Evolutionary conservation across 1,139 yeast species (phyloP).

Genomic region (Kurtzmaniella quercitrusa): DNA sequence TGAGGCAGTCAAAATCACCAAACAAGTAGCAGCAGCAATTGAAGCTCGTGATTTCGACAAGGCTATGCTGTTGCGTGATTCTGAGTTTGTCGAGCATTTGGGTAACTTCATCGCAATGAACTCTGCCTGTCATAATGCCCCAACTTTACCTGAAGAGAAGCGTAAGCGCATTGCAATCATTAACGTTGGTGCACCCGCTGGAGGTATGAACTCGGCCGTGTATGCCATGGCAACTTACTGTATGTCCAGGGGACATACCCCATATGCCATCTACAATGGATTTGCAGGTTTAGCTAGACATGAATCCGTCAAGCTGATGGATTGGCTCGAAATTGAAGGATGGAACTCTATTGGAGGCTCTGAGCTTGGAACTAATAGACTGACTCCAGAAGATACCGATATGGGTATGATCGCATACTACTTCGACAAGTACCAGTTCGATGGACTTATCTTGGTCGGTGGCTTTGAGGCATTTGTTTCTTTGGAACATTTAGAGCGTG

Average conservation of each 20-base stretch:
- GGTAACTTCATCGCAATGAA: slow-evolving; percentile 58
- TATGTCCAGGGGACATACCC: slow-evolving; percentile 70
- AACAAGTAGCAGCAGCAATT: slow-evolving; percentile 67
- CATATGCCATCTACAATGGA: slow-evolving; percentile 72
- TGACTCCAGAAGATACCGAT: slow-evolving; percentile 63
- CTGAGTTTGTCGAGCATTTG: slow-evolving; percentile 67
- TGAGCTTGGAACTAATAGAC: slow-evolving; percentile 77
- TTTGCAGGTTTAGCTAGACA: slow-evolving; percentile 75
- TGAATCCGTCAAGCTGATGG: slow-evolving; percentile 58
- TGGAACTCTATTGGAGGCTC: slow-evolving; percentile 80
- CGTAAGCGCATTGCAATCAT: slow-evolving; percentile 66
- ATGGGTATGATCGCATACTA: slow-evolving; percentile 73
- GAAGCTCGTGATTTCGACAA: slow-evolving; percentile 55
- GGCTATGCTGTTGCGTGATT: slow-evolving; percentile 66
- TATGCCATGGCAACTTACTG: slow-evolving; percentile 73
- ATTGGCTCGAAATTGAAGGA: slow-evolving; percentile 68
- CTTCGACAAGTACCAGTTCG: slow-evolving; percentile 67
- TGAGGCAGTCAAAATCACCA: slow-evolving; percentile 68
- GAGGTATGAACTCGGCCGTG: slow-evolving; percentile 76
- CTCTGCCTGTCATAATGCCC: slow-evolving; percentile 59
- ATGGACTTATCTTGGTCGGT: slow-evolving; percentile 72
- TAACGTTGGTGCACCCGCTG: slow-evolving; percentile 81
- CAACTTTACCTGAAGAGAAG: slow-evolving; percentile 50
- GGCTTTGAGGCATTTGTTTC: slow-evolving; percentile 79
- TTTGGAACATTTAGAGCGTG: slow-evolving; percentile 60